Conservation (phyloP, 257 asterid genomes). For the Anisodus acutangulus region DNA sequence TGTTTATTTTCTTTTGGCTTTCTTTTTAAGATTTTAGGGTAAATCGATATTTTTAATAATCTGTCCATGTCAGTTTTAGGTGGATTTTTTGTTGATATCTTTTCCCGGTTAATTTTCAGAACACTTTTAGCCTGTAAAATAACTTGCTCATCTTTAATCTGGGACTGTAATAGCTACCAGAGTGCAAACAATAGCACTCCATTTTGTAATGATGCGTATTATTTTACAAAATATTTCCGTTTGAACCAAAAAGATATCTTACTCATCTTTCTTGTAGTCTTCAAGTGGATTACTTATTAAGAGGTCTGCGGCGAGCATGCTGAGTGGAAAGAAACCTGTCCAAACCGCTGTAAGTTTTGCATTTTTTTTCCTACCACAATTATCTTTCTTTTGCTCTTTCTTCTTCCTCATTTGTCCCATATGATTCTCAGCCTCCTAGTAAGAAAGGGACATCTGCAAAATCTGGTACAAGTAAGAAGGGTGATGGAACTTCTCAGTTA, state of each 20-base stretch:
- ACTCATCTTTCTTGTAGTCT: slow-evolving; percentile 48
- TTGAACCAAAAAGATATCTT: slow-evolving; percentile 16
- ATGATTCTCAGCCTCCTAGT: slow-evolving; percentile 61
- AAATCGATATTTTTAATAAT: neutral
- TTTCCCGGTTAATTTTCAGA: neutral
- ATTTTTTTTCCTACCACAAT: neutral
- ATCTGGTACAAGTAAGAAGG: slow-evolving; percentile 66
- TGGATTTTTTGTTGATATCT: neutral
- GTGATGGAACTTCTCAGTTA: slow-evolving; percentile 70
- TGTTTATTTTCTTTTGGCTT: neutral
- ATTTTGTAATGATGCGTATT: neutral
- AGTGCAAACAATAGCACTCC: neutral
- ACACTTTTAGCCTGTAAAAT: neutral
- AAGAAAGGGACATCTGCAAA: slow-evolving; percentile 75
- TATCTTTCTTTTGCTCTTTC: slow-evolving; percentile 10
- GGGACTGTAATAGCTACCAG: neutral
- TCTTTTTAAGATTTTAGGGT: neutral
- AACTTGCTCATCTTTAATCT: slow-evolving; percentile 31
- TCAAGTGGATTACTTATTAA: slow-evolving; percentile 61
- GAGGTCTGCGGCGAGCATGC: slow-evolving; percentile 99
- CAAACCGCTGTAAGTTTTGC: slow-evolving; percentile 69
- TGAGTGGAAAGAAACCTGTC: slow-evolving; percentile 82
- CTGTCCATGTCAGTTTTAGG: neutral
- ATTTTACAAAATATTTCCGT: slow-evolving; percentile 17
- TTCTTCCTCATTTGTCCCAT: slow-evolving; percentile 23